phyloP scores from a whole-genome alignment of 23 red algal genomes.

The Gracilaria vermiculophylla region DNA sequence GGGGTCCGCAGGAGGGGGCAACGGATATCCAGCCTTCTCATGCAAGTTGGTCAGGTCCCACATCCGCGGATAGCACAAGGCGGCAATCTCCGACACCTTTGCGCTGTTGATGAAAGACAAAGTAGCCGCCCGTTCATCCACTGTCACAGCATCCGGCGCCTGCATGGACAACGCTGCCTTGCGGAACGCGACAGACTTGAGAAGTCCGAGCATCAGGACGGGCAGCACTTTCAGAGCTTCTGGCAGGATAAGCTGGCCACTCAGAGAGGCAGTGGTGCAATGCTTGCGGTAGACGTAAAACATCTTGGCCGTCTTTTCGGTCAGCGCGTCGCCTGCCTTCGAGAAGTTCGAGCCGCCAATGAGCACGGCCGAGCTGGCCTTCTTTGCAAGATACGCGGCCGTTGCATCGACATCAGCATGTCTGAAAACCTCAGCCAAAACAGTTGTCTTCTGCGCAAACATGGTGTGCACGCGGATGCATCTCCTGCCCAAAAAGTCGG shows the following conservation, averaged over 20 bases:
- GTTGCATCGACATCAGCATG: slow-evolving; percentile 81
- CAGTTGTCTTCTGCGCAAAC: slow-evolving; percentile 73
- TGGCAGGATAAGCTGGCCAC: slow-evolving; percentile 91
- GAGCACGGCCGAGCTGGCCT: slow-evolving; percentile 66
- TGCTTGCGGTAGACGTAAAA: slow-evolving; percentile 92
- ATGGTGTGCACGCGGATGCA: slow-evolving; percentile 96
- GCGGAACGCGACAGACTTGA: slow-evolving; percentile 87
- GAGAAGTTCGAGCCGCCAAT: slow-evolving; percentile 69
- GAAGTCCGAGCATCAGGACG: slow-evolving; percentile 82
- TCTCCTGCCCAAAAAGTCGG: slow-evolving; percentile 61
- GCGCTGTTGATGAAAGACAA: slow-evolving; percentile 51
- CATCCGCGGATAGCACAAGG: slow-evolving; percentile 81
- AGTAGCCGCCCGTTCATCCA: slow-evolving; percentile 66
- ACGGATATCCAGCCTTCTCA: slow-evolving; percentile 68
- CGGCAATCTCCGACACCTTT: slow-evolving; percentile 34
- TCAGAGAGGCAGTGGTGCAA: slow-evolving; percentile 72
- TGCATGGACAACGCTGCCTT: slow-evolving; percentile 54
- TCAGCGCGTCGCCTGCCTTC: slow-evolving; percentile 79
- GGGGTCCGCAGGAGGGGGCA: slow-evolving; percentile 31
- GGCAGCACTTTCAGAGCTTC: slow-evolving; percentile 90
- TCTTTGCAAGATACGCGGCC: slow-evolving; percentile 64
- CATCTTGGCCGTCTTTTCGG: slow-evolving; percentile 64
- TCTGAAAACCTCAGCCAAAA: slow-evolving; percentile 78
- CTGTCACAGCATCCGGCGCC: slow-evolving; percentile 51
- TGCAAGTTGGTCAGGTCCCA: slow-evolving; percentile 60